phyloP scores from a whole-genome alignment of 2,329 filamentous ascomycete species.

The Beauveria pseudobassiana region DNA sequence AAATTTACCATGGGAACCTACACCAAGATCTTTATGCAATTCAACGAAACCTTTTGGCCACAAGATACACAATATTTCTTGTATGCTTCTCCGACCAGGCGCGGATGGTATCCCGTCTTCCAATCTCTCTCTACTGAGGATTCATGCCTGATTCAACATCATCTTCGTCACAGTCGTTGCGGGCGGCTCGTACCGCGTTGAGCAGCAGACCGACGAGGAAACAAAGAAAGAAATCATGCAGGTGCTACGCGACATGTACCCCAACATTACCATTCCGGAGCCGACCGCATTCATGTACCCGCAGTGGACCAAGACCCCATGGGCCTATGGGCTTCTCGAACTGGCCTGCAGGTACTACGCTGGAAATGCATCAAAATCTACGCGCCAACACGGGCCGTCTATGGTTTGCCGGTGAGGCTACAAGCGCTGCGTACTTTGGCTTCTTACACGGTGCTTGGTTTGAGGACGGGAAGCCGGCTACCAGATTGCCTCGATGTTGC shows the following conservation, averaged over 20 bases:
- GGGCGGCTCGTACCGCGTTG: slow-evolving; percentile 48
- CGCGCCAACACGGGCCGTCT: slow-evolving; percentile 54
- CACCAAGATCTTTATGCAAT: slow-evolving; percentile 67
- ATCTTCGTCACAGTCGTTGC: slow-evolving; percentile 57
- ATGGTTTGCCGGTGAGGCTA: slow-evolving; percentile 60
- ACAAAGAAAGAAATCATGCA: slow-evolving; percentile 50
- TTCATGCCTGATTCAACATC: slow-evolving; percentile 56
- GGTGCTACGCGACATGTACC: slow-evolving; percentile 56
- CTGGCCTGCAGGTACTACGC: slow-evolving; percentile 55
- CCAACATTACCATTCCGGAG: slow-evolving; percentile 46
- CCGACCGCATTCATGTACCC: slow-evolving; percentile 55
- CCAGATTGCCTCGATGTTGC: slow-evolving; percentile 30
- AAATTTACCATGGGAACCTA: slow-evolving; percentile 64
- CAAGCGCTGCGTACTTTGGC: slow-evolving; percentile 55
- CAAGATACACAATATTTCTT: slow-evolving; percentile 35
- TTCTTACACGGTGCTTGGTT: slow-evolving; percentile 57
- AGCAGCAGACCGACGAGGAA: slow-evolving; percentile 50
- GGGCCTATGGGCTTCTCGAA: slow-evolving; percentile 58
- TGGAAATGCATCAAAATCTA: slow-evolving; percentile 61
- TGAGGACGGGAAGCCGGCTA: slow-evolving; percentile 43
- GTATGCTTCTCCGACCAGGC: slow-evolving; percentile 33
- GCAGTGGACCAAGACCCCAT: slow-evolving; percentile 39
- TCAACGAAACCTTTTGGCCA: slow-evolving; percentile 59
- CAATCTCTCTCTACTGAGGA: slow-evolving; percentile 50
- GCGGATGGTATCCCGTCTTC: slow-evolving; percentile 49